These are phyloP conservation scores for Iberis pinnata DNA, from an alignment of 345 rosid genomes.

Conservation along the genomic window DNA sequence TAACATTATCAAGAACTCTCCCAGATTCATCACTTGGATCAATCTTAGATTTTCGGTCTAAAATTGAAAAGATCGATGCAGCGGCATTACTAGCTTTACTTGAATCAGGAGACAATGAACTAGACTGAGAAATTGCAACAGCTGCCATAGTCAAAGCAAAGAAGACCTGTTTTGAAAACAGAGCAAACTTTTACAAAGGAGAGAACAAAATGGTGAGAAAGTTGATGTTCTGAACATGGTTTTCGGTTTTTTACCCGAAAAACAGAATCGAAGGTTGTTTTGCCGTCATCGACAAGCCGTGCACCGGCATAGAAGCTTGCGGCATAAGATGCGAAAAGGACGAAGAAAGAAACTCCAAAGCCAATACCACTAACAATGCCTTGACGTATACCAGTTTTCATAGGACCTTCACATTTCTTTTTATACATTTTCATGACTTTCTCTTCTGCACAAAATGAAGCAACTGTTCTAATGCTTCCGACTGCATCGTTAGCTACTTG, in stretches of 20 bases:
- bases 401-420: slow-evolving; percentile 73
- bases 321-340: slow-evolving; percentile 50
- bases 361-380: slow-evolving; percentile 67
- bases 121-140: slow-evolving; percentile 57
- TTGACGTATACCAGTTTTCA: slow-evolving; percentile 57
- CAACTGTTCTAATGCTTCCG: slow-evolving; percentile 81
- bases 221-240: background rate
- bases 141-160: slow-evolving; percentile 66
- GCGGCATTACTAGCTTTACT: slow-evolving; percentile 51
- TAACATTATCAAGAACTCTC: slow-evolving; percentile 37
- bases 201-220: background rate
- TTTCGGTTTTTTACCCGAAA: slow-evolving; percentile 38
- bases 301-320: slow-evolving; percentile 76
- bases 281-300: slow-evolving; percentile 45
- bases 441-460: slow-evolving; percentile 85
- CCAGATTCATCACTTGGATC: slow-evolving; percentile 73
- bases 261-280: slow-evolving; percentile 52
- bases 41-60: slow-evolving; percentile 58
- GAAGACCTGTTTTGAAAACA: slow-evolving; percentile 42
- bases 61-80: slow-evolving; percentile 59
- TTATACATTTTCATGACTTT: slow-evolving; percentile 68
- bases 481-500: slow-evolving; percentile 92
- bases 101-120: slow-evolving; percentile 60
- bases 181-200: background rate
- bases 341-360: slow-evolving; percentile 58